phyloP scores from a whole-genome alignment of 73 alveolate genomes.

The Paramecium pentaurelia region DNA sequence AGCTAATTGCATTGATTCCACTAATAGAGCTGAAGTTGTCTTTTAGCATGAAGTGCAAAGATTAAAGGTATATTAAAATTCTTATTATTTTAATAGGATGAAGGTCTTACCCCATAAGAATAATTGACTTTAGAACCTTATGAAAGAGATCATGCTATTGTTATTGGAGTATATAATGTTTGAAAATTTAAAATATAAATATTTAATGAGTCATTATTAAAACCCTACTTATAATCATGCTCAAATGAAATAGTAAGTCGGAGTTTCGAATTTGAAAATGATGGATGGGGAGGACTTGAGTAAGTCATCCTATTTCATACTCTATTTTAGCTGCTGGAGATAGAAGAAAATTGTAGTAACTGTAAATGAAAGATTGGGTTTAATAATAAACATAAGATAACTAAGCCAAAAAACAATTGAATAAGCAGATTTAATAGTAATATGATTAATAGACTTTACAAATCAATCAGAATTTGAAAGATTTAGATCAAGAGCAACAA shows the following conservation, averaged over 20 bases:
- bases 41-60: constrained; percentile 89
- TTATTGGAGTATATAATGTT: constrained; percentile 95
- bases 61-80: constrained; percentile 55
- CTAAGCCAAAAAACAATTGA: not conserved
- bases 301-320: not conserved
- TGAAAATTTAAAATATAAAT: not conserved
- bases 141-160: constrained; percentile 99
- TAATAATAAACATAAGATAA: not conserved
- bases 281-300: not conserved
- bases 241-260: not conserved
- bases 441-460: not conserved
- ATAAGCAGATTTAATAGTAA: not conserved
- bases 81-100: constrained; percentile 62
- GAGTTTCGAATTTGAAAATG: constrained; percentile 1
- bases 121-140: constrained; percentile 98
- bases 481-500: not conserved
- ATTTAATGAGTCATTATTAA: not conserved
- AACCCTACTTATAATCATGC: not conserved
- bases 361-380: not conserved
- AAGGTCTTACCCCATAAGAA: constrained; percentile 92
- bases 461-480: not conserved
- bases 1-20: constrained; percentile 98
- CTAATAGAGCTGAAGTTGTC: constrained; percentile 98
- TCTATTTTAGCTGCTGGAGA: not conserved
- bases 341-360: not conserved